Percentiles rank a stretch among this genome's conserved stretches.
phyloP scores from a whole-genome alignment of 495 filamentous ascomycete genomes.

The Penicillium arizonense region DNA sequence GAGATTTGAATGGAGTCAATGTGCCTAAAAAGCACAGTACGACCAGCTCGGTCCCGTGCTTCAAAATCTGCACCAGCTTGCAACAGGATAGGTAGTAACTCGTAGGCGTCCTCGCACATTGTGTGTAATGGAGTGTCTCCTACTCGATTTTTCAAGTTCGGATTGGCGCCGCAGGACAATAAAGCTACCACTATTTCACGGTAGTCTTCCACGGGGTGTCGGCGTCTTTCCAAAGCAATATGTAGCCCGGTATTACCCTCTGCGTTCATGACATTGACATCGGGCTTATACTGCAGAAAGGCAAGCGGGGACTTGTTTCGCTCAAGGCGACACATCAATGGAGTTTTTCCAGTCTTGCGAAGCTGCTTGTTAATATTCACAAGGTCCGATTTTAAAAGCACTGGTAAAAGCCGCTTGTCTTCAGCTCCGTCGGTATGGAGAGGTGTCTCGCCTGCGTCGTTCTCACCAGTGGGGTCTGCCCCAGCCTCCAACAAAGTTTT shows the following conservation, averaged over 20 bases:
- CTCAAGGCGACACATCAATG: neutral
- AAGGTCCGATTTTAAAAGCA: slow-evolving; percentile 3
- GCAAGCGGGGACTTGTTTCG: too few species aligned
- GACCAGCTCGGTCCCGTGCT: slow-evolving; percentile 9
- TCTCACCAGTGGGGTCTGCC: slow-evolving; percentile 11
- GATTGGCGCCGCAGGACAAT: slow-evolving; percentile 14
- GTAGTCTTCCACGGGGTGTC: too few species aligned
- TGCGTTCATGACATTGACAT: neutral
- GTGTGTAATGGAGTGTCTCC: slow-evolving; percentile 15
- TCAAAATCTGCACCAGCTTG: slow-evolving; percentile 22
- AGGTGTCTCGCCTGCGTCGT: slow-evolving; percentile 9
- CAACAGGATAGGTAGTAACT: slow-evolving; percentile 5
- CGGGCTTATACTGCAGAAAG: slow-evolving; percentile 3
- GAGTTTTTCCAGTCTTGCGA: neutral
- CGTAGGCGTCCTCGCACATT: neutral
- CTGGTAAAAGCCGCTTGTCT: slow-evolving; percentile 9
- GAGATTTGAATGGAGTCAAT: too few species aligned
- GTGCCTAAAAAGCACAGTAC: slow-evolving; percentile 11
- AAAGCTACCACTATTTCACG: neutral
- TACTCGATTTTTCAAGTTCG: slow-evolving; percentile 12
- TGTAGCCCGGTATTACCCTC: slow-evolving; percentile 8
- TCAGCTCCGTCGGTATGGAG: slow-evolving; percentile 10
- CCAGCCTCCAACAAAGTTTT: slow-evolving; percentile 13
- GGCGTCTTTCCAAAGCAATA: neutral
- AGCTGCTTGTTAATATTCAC: slow-evolving; percentile 10